Conservation (phyloP, 2,329 filamentous ascomycete genomes). For the Paracorniculantispora psalliotae region DNA sequence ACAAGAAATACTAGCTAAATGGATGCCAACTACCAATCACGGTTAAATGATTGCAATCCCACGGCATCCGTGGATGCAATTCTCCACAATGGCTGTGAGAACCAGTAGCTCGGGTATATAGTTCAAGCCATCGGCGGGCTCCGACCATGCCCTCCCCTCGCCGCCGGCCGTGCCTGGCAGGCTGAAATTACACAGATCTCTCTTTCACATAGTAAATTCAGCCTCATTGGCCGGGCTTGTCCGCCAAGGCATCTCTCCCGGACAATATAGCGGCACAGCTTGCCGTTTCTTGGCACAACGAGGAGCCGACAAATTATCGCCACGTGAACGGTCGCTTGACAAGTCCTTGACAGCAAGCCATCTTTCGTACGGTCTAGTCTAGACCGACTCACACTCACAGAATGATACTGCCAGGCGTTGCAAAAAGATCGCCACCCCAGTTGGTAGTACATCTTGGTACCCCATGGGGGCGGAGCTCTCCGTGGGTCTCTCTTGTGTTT, state of each 20-base stretch:
- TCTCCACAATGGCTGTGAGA: neutral
- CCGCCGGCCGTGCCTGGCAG: neutral
- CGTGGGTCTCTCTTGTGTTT: neutral
- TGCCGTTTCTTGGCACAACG: neutral
- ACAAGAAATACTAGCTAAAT: too few species aligned
- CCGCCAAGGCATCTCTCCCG: neutral
- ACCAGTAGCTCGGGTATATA: neutral
- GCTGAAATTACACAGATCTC: neutral
- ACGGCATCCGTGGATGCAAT: neutral
- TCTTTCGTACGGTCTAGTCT: neutral
- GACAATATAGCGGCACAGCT: neutral
- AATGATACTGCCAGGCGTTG: neutral
- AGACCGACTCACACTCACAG: neutral
- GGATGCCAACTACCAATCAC: neutral
- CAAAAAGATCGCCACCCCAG: neutral
- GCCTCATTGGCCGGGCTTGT: neutral
- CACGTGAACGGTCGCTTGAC: neutral
- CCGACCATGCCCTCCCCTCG: neutral
- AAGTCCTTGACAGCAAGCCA: neutral
- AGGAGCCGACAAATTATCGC: neutral
- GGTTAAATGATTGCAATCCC: neutral
- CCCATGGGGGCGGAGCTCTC: slow-evolving; percentile 9
- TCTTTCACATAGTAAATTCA: neutral
- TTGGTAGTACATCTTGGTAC: neutral
- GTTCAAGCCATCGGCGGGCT: slow-evolving; percentile 1